Conservation (phyloP, 768 basidiomycete species). For the Suillus fuscotomentosus region DNA sequence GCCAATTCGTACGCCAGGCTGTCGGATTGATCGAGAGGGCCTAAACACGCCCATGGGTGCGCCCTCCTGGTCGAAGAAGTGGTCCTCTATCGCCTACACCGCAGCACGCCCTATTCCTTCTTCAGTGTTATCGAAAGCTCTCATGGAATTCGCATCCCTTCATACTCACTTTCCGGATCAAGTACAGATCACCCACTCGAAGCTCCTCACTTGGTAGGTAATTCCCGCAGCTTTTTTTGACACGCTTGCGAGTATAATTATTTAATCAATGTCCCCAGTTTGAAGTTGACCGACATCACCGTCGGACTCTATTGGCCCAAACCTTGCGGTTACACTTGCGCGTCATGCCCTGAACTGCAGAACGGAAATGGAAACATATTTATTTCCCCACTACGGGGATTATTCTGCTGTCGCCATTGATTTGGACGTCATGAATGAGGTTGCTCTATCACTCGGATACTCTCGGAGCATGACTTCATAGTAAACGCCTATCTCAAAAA, state of each 20-base stretch:
- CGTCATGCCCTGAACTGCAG: constrained; percentile 54
- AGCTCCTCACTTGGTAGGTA: constrained; percentile 37
- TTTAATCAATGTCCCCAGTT: constrained; percentile 53
- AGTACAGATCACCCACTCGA: constrained; percentile 58
- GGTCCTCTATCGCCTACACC: constrained; percentile 32
- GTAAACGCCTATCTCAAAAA: constrained; percentile 30
- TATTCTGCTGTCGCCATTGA: constrained; percentile 18
- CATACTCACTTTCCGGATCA: constrained; percentile 51
- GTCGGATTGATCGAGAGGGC: constrained; percentile 21
- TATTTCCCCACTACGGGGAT: constrained; percentile 16
- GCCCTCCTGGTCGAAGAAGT: constrained; percentile 27
- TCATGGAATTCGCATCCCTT: constrained; percentile 41
- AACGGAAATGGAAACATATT: constrained; percentile 8
- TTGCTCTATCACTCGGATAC: constrained; percentile 16
- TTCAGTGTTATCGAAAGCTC: constrained; percentile 38
- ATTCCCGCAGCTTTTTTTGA: constrained; percentile 70
- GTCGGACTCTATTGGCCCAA: constrained; percentile 69
- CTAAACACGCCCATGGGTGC: constrained; percentile 15
- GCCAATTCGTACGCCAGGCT: constrained; percentile 18
- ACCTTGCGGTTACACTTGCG: constrained; percentile 58
- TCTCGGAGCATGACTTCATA: constrained; percentile 27
- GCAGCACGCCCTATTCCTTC: constrained; percentile 33
- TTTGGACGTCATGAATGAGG: constrained; percentile 11
- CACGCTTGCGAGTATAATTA: constrained; percentile 64
- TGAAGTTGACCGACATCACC: constrained; percentile 57